Percentiles rank a stretch among this genome's conserved stretches.
phyloP scores from a whole-genome alignment of 805 yeast species.

The Candida nemodendra region DNA sequence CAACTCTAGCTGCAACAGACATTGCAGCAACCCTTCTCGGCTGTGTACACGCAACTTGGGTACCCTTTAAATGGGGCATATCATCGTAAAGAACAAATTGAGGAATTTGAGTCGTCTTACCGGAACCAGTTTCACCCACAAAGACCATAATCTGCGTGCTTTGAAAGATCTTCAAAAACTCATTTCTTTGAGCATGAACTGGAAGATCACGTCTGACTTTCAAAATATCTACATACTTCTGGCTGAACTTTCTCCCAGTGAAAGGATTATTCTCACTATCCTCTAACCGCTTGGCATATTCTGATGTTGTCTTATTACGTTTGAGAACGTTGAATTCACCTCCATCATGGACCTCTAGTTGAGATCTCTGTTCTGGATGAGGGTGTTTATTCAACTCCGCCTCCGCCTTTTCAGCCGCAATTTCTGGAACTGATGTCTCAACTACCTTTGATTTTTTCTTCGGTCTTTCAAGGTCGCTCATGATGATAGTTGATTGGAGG shows the following conservation, averaged over 20 bases:
- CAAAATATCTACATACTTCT: conserved; percentile 75
- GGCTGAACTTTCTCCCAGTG: conserved; percentile 61
- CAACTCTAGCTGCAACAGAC: conserved; percentile 97
- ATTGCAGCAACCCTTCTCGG: conserved; percentile 99
- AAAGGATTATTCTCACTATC: conserved; percentile 69
- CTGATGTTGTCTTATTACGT: conserved; percentile 66
- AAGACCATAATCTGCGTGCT: conserved; percentile 92
- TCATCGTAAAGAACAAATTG: conserved; percentile 93
- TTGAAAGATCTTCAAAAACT: conserved; percentile 82
- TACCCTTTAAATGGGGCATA: conserved; percentile 80
- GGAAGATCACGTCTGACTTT: conserved; percentile 83
- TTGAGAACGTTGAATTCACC: conserved; percentile 58
- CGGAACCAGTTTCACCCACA: conserved; percentile 99
- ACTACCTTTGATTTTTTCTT: conserved; percentile 48
- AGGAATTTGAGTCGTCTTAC: conserved; percentile 98
- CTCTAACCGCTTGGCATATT: conserved; percentile 59
- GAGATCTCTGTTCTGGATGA: conserved; percentile 35
- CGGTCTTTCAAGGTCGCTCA: conserved; percentile 39
- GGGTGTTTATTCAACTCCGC: conserved; percentile 50
- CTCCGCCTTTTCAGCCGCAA: conserved; percentile 68
- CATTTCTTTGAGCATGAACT: conserved; percentile 89
- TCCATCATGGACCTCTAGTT: conserved; percentile 55
- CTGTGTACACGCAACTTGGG: conserved; percentile 91
- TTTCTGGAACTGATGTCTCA: conserved; percentile 56
- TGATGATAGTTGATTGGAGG: too few relatives aligned